Conservation (phyloP, 257 asterid species). For the Galeopsis tetrahit region DNA sequence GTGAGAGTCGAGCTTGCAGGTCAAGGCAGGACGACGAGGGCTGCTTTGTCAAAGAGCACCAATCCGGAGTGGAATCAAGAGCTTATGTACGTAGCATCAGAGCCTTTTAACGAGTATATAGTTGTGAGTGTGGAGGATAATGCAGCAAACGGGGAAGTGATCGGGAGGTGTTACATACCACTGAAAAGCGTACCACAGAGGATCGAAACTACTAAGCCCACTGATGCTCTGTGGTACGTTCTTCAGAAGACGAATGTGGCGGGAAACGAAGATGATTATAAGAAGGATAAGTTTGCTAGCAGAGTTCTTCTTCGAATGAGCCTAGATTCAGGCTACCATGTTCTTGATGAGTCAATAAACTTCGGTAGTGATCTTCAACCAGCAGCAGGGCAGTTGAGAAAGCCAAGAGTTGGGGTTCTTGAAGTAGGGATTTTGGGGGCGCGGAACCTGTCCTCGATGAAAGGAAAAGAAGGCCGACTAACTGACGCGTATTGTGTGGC, state of each 20-base stretch:
- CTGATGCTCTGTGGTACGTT: conserved; percentile 71
- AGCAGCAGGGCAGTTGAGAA: conserved; percentile 66
- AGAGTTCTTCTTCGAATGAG: conserved; percentile 67
- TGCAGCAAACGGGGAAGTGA: conserved; percentile 55
- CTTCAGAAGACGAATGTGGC: conserved; percentile 58
- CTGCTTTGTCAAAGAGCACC: conserved; percentile 47
- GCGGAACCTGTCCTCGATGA: conserved; percentile 72
- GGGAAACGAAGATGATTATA: conserved; percentile 54
- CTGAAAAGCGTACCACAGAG: conserved; percentile 55
- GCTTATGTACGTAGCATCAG: conserved; percentile 77
- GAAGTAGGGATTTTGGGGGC: conserved; percentile 89
- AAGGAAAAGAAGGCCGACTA: conserved; percentile 68
- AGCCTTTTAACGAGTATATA: conserved; percentile 78
- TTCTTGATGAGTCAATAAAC: conserved; percentile 82
- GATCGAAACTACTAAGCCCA: conserved; percentile 54
- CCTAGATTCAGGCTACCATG: conserved; percentile 86
- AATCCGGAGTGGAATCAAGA: conserved; percentile 93
- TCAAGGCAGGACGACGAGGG: conserved; percentile 67
- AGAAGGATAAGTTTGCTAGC: conserved; percentile 85
- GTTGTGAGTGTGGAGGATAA: conserved; percentile 67
- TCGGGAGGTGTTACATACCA: conserved; percentile 67
- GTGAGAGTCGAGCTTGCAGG: conserved; percentile 69
- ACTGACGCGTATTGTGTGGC: conserved; percentile 96
- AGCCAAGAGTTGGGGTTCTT: conserved; percentile 75
- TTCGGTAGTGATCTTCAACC: conserved; percentile 90